Conservation (phyloP, 2,329 filamentous ascomycete genomes). For the Xylaria sp. region DNA sequence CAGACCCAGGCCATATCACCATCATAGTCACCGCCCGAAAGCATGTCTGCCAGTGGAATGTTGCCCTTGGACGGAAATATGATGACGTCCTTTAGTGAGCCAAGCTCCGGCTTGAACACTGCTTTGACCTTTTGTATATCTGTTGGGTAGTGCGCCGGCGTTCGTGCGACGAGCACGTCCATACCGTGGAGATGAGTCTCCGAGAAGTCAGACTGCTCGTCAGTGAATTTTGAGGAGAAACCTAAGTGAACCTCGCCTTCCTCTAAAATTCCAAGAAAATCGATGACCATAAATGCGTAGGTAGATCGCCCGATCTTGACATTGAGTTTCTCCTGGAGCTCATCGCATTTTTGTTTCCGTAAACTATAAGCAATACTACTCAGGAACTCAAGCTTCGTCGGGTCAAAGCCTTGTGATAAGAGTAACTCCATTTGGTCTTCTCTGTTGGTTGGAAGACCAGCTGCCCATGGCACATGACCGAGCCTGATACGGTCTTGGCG, state of each 20-base stretch:
- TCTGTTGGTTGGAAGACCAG: slow-evolving; percentile 60
- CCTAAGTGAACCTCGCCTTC: slow-evolving; percentile 75
- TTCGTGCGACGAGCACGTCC: slow-evolving; percentile 74
- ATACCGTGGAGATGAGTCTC: slow-evolving; percentile 65
- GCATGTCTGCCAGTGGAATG: slow-evolving; percentile 72
- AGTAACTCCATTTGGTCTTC: slow-evolving; percentile 66
- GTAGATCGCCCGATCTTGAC: slow-evolving; percentile 71
- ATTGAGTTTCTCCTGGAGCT: slow-evolving; percentile 66
- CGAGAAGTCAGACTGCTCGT: slow-evolving; percentile 63
- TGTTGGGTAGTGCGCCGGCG: slow-evolving; percentile 75
- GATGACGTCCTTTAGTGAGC: slow-evolving; percentile 79
- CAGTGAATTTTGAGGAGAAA: slow-evolving; percentile 73
- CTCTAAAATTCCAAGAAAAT: slow-evolving; percentile 69
- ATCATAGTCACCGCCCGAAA: slow-evolving; percentile 85
- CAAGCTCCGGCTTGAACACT: slow-evolving; percentile 69
- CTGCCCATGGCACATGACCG: slow-evolving; percentile 57
- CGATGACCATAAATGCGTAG: slow-evolving; percentile 73
- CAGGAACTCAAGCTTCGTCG: slow-evolving; percentile 59
- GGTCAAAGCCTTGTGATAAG: slow-evolving; percentile 70
- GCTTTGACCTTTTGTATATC: slow-evolving; percentile 77
- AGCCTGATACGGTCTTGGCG: slow-evolving; percentile 54
- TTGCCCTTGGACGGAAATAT: slow-evolving; percentile 76
- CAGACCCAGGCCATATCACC: slow-evolving; percentile 83
- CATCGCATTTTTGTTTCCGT: slow-evolving; percentile 63
- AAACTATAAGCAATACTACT: slow-evolving; percentile 60